These are phyloP conservation scores for Diacronema lutheri DNA, from an alignment of 78 protist species.

Conservation along the genomic window DNA sequence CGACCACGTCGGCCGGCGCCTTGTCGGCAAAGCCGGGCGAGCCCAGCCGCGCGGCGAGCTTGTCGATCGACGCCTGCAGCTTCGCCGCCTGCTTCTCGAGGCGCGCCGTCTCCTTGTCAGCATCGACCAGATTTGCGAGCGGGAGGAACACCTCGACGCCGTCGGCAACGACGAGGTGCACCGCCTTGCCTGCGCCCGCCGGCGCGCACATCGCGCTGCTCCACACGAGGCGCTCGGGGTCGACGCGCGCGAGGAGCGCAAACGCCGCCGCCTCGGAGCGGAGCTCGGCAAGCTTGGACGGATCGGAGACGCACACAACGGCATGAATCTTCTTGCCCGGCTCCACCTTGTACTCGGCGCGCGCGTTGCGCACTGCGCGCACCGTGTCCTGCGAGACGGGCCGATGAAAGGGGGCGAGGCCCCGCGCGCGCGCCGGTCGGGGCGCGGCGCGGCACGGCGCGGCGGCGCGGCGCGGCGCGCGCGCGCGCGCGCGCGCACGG, in stretches of 20 bases:
- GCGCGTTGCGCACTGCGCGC: not conserved
- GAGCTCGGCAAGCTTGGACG: conserved; percentile 8
- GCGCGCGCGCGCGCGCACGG: too few relatives aligned
- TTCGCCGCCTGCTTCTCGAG: conserved; percentile 17
- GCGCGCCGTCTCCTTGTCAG: conserved; percentile 19
- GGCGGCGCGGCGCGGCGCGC: too few relatives aligned
- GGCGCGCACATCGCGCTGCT: too few relatives aligned
- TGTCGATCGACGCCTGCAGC: not conserved
- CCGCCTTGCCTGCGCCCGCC: not conserved
- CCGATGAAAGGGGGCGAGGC: not conserved
- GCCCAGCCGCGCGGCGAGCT: not conserved
- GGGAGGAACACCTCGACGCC: conserved; percentile 26
- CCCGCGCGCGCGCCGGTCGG: too few relatives aligned
- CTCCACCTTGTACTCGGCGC: not conserved
- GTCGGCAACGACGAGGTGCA: not conserved
- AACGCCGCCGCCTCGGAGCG: not conserved
- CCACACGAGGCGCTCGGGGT: conserved; percentile 35
- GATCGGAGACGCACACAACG: not conserved
- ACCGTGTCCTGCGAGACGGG: too few relatives aligned
- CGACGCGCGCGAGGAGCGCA: not conserved
- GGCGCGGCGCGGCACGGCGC: too few relatives aligned
- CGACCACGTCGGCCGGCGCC: conserved; percentile 5
- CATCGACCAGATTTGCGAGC: conserved; percentile 21
- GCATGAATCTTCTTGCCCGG: not conserved
- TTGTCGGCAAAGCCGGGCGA: not conserved